Base-by-base conservation (phyloP, 2,329 filamentous ascomycete species). In the Metarhizium album region DNA sequence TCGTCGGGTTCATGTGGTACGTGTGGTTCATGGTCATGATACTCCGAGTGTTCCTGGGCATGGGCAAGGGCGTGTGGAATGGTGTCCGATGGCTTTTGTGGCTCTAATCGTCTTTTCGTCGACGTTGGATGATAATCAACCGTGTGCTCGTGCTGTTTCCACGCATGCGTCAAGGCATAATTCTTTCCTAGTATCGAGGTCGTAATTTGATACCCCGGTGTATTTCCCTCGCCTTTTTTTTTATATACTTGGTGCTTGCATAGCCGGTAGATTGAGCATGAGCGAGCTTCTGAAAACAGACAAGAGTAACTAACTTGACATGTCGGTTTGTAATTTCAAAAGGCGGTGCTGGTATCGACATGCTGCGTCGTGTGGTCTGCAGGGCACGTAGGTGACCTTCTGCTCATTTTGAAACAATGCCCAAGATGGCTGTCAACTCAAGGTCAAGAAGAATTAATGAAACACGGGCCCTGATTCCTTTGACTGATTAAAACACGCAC, bases 1-100 rank as follows among this genome's bases (percentile, higher is more conserved):
- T 97, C 18, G 82, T 97, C 38, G 87, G 86, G 3, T 79, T 94
- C 58, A 88, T 97, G 83, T 96, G 93, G 90, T 89, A 86, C 67
- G 83, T 94, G 16, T 97, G 91, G 90, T 80, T 94, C 53, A 73
- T 95, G 33, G 90, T 96, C 23, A 86, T 90, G 64, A 73, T 91
- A 23, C 73, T 86, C 48, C 79, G 87, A 53, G 66, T 87, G 14
- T 69, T 86, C 35, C 71, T 82, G 53, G 82, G 83, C 11, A 58
- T 85, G 1, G 76, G 84, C 43, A 77, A 77, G 45, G 82, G 82
- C 2, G 61, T 80, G 0, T 70, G 81, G 47, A 69, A 73, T 11
- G 75, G 78, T 9, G 73, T 86, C n/a, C 76, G 77, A 62, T 97
- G 91, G 91, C 67, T 96, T 63, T 70, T 95, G 55, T 95, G 87